A percentile compares a stretch with the other conserved stretches of the same genome.
These are phyloP conservation scores for Monosporozyma servazzii DNA, from an alignment of 805 yeast genomes.

Conservation along the genomic window DNA sequence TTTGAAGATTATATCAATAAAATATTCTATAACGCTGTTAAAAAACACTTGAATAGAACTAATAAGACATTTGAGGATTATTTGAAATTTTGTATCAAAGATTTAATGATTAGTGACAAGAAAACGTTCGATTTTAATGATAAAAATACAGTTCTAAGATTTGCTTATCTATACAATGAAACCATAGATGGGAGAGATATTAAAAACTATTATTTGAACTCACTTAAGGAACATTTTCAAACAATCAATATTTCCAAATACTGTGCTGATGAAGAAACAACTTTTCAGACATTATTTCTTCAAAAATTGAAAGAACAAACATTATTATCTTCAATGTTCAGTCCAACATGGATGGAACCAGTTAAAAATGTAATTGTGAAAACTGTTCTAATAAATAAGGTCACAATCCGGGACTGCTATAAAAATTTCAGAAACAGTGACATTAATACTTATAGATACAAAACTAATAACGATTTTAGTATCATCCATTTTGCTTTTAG, in stretches of 20 bases:
- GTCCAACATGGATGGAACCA: slow-evolving; percentile 1
- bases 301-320: not conserved
- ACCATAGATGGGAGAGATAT: not conserved
- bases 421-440: not conserved
- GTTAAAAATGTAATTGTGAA: not conserved
- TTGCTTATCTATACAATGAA: not conserved
- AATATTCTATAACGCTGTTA: not conserved
- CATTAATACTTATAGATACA: not conserved
- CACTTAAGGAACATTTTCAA: not conserved
- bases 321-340: not conserved
- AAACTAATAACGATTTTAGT: not conserved
- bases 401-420: not conserved
- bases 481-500: not conserved
- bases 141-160: not conserved
- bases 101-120: not conserved
- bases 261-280: not conserved
- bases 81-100: not conserved
- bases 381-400: not conserved
- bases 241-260: not conserved
- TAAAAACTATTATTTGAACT: not conserved
- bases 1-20: slow-evolving; percentile 6
- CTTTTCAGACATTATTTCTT: not conserved
- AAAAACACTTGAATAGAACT: not conserved
- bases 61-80: not conserved
- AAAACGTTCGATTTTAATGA: not conserved